Base-by-base conservation (phyloP, 2,329 filamentous ascomycete species). In the Huntiella decipiens region DNA sequence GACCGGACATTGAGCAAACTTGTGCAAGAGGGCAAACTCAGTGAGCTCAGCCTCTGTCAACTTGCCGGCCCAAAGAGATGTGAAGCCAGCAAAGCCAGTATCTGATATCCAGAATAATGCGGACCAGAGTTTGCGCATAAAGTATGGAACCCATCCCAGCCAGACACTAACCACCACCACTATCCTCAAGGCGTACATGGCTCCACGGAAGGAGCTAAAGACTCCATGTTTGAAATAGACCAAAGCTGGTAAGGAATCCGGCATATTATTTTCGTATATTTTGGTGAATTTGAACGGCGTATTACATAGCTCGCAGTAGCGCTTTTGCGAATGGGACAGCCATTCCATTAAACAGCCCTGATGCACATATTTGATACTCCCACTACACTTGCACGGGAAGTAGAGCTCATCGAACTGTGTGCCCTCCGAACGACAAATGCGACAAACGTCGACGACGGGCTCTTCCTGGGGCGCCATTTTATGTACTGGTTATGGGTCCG, bases 251-350 rank as follows among this genome's bases (percentile, higher is more conserved):
- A 98, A 71, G 10, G 74, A 76, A 51, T 75, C 73, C 1, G 91
- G 92, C 91, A 98, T 98, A 57, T 87, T 74, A 3, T 86, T 85
- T 51, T 87, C 79, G 65, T 98, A 98, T 35, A 98, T 74, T 63
- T 98, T 98, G 45, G 91, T 98, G 66, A 98, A 98, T 50, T 86
- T 82, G 58, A 96, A 98, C 0, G 87, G 79, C 2, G 91, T 98
- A 66, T 98, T 98, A 76, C 91, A 98, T 33, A 98, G 77, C 66
- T 98, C 91, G 69, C 92, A 98, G 67, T 98, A 83, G 62, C 96
- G 96, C 73, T 98, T 98, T 60, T 98, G 87, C 1, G 91, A 96
- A 62, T 98, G 92, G 43, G 86, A 88, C 16, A 98, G 70, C 91
- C 91, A 98, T 63, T 96, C 87, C 81, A 98, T 94, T 62, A 98